phyloP scores from a whole-genome alignment of 2,329 filamentous ascomycete genomes.

The Fusarium abutilonis region DNA sequence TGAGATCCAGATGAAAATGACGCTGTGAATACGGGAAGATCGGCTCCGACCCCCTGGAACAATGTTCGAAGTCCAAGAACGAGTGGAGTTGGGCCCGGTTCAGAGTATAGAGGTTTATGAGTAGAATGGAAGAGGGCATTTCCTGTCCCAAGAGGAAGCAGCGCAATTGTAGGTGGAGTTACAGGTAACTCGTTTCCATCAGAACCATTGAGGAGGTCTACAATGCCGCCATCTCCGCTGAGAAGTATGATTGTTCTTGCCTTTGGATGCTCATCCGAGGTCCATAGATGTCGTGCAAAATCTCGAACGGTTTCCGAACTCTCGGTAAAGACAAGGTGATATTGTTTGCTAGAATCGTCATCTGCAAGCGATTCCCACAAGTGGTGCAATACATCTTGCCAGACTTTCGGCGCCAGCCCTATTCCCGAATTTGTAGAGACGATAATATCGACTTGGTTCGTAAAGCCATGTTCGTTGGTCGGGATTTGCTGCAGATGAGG shows the following conservation, averaged over 20 bases:
- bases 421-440: conserved; percentile 75
- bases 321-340: conserved; percentile 67
- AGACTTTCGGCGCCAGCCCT: conserved; percentile 65
- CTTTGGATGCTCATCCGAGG: conserved; percentile 48
- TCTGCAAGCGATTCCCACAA: conserved; percentile 58
- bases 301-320: conserved; percentile 71
- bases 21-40: conserved; percentile 71
- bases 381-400: conserved; percentile 63
- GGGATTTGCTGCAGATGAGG: conserved; percentile 46
- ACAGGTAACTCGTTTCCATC: conserved; percentile 35
- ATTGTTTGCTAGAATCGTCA: conserved; percentile 5
- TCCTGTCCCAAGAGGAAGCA: conserved; percentile 71
- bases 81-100: conserved; percentile 52
- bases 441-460: conserved; percentile 66
- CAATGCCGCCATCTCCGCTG: conserved; percentile 86
- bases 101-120: conserved; percentile 65
- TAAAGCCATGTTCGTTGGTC: conserved; percentile 31
- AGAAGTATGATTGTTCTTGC: conserved; percentile 74
- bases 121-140: conserved; percentile 72
- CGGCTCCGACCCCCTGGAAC: conserved; percentile 63
- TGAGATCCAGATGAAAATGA: conserved; percentile 67
- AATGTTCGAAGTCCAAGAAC: conserved; percentile 66
- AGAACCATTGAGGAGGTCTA: conserved; percentile 80
- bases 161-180: conserved; percentile 57
- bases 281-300: conserved; percentile 61